phyloP scores from a whole-genome alignment of 202 grass and related monocot species.

The Setaria viridis region DNA sequence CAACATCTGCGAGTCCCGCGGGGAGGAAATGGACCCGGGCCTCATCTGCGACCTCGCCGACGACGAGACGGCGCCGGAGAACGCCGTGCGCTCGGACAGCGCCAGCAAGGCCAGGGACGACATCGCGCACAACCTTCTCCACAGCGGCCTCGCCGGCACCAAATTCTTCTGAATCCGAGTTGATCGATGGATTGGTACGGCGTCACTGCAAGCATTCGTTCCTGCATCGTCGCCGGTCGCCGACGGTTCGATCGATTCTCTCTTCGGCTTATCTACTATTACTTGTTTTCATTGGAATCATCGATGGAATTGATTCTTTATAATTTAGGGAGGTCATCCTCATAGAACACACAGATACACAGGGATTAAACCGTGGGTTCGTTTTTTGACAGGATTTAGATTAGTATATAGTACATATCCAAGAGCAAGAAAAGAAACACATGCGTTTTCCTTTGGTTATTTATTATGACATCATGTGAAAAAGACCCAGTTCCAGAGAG shows the following conservation, averaged over 20 bases:
- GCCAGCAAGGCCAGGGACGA: conserved; percentile 65
- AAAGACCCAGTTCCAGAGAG: background rate
- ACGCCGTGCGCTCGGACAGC: conserved; percentile 40
- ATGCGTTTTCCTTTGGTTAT: background rate
- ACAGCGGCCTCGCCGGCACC: conserved; percentile 59
- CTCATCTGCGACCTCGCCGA: conserved; percentile 49
- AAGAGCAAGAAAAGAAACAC: background rate
- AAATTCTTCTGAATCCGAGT: conserved; percentile 47
- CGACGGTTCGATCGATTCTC: background rate
- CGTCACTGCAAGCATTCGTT: background rate
- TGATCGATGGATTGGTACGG: background rate
- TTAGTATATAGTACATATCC: background rate
- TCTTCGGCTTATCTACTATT: background rate
- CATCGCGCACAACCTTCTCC: conserved; percentile 82
- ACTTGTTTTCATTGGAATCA: background rate
- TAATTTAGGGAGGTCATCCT: conserved; percentile 8
- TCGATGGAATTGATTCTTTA: conserved; percentile 4
- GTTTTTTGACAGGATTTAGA: conserved; percentile 8
- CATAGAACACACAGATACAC: background rate
- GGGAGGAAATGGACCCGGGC: conserved; percentile 57
- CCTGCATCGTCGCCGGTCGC: background rate
- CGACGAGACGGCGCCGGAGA: conserved; percentile 56
- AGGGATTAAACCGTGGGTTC: background rate
- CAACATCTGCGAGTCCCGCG: conserved; percentile 80
- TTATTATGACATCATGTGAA: background rate